These are phyloP conservation scores for Carex parvula DNA, from an alignment of 176 grass and related monocot species.

Conservation along the genomic window DNA sequence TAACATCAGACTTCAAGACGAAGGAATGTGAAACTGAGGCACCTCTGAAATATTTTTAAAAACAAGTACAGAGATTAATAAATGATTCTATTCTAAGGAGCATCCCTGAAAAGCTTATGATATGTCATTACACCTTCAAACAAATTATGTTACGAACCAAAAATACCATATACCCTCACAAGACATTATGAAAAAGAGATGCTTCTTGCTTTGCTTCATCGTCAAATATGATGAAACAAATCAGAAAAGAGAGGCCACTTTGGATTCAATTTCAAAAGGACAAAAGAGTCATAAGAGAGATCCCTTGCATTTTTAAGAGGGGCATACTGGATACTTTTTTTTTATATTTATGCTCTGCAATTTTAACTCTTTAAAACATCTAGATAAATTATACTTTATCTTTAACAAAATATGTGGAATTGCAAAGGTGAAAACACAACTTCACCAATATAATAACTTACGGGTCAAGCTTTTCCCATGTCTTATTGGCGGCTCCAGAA, in stretches of 20 bases:
- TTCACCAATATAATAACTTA: constrained; percentile 36
- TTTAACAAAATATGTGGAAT: not conserved
- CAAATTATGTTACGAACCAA: not conserved
- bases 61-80: not conserved
- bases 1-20: constrained; percentile 73
- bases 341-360: not conserved
- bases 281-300: not conserved
- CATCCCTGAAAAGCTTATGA: constrained; percentile 7
- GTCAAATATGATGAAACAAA: not conserved
- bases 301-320: not conserved
- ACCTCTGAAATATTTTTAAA: constrained; percentile 42
- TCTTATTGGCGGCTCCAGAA: constrained; percentile 66
- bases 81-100: not conserved
- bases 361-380: not conserved
- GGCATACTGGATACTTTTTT: not conserved
- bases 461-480: constrained; percentile 91
- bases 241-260: not conserved
- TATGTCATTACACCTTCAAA: not conserved
- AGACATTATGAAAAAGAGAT: too few relatives aligned
- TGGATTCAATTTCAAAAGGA: not conserved
- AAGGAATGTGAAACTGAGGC: constrained; percentile 68
- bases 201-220: not conserved
- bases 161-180: not conserved
- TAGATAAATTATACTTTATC: not conserved
- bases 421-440: not conserved